A percentile compares a stretch with the other conserved stretches of the same genome.
phyloP scores from a whole-genome alignment of 2,329 filamentous ascomycete genomes.

The Phoma sp. region DNA sequence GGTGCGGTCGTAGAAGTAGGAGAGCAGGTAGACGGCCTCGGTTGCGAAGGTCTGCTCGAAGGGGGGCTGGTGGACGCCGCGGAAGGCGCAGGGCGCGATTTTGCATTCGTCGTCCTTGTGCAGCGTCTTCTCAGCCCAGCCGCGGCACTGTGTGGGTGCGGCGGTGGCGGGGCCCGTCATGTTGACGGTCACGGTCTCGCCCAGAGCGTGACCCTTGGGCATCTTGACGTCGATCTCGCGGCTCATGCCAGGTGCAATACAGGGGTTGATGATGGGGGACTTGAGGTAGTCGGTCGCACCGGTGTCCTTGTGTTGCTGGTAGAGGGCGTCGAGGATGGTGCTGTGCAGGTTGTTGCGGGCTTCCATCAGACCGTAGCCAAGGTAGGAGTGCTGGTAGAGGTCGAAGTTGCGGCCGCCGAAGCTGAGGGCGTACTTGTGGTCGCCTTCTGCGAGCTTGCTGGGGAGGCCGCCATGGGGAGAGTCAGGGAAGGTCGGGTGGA shows the following conservation, averaged over 20 bases:
- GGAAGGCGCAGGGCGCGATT: conserved; percentile 95
- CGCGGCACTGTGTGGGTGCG: conserved; percentile 85
- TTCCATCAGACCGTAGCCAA: conserved; percentile 95
- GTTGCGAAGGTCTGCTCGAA: conserved; percentile 88
- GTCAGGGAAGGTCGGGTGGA: conserved; percentile 89
- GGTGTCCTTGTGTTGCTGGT: conserved; percentile 62
- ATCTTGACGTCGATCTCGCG: conserved; percentile 76
- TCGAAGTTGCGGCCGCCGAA: conserved; percentile 92
- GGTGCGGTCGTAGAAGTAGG: conserved; percentile 97
- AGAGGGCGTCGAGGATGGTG: conserved; percentile 73
- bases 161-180: conserved; percentile 83
- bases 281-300: conserved; percentile 67
- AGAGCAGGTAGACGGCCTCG: conserved; percentile 95
- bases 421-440: conserved; percentile 91
- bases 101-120: conserved; percentile 83
- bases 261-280: conserved; percentile 79
- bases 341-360: conserved; percentile 87
- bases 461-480: conserved; percentile 78
- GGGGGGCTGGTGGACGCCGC: conserved; percentile 92
- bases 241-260: conserved; percentile 80
- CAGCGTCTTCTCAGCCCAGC: conserved; percentile 86
- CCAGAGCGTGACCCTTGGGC: conserved; percentile 68
- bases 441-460: conserved; percentile 81
- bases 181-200: conserved; percentile 71
- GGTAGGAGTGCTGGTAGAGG: conserved; percentile 96